These are phyloP conservation scores for Trichoderma sp. DNA, from an alignment of 2,329 filamentous ascomycete species.

Conservation along the genomic window DNA sequence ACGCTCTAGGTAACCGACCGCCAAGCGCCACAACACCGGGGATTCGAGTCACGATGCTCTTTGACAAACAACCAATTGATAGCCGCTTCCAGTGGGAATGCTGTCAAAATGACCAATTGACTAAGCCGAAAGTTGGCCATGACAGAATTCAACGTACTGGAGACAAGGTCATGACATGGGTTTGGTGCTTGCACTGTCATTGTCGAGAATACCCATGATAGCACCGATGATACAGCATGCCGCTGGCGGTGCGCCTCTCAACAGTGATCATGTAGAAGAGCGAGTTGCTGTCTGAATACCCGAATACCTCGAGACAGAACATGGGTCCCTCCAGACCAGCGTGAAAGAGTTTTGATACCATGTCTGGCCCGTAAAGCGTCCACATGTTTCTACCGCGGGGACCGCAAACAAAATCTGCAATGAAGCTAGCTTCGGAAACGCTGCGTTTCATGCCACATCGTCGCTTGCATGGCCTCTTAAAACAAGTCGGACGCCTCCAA, in stretches of 20 bases:
- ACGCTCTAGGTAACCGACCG: conserved; percentile 22
- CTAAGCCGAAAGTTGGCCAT: not conserved
- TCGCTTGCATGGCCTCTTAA: not conserved
- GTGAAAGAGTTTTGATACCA: not conserved
- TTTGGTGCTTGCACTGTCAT: not conserved
- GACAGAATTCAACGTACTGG: not conserved
- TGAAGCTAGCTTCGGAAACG: conserved; percentile 18
- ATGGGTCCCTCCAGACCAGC: not conserved
- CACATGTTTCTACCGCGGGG: not conserved
- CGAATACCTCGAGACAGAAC: not conserved
- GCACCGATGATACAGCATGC: not conserved
- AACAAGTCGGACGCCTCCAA: conserved; percentile 6
- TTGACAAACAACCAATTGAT: not conserved
- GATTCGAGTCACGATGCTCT: conserved; percentile 3
- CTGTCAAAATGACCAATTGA: not conserved
- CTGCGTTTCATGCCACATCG: conserved; percentile 25
- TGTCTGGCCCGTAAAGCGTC: not conserved
- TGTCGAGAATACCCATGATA: not conserved
- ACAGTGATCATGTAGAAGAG: not conserved
- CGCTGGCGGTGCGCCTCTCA: not conserved
- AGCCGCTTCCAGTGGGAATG: not conserved
- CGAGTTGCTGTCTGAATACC: not conserved
- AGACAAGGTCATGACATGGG: not conserved
- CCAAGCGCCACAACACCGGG: conserved; percentile 10
- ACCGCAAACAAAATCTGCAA: conserved; percentile 9